Evolutionary conservation across 2,329 filamentous ascomycete genomes (phyloP).

Genomic region (Peltaster fructicola): DNA sequence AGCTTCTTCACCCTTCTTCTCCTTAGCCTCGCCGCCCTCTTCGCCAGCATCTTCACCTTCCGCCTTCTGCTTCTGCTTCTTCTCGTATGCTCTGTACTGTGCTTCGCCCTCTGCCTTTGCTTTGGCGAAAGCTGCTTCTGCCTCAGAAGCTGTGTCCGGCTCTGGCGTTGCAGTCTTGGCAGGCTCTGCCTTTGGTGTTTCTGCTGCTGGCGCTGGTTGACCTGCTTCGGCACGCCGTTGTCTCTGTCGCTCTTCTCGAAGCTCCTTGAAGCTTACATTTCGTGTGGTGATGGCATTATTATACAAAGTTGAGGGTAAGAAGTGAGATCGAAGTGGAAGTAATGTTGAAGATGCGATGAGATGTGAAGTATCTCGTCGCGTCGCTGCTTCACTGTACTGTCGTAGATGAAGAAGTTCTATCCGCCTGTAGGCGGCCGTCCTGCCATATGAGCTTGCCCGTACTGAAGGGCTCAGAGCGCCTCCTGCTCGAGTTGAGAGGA

Average conservation of each 20-base stretch:
- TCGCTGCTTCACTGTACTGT: slow-evolving; percentile 14
- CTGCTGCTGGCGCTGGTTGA: slow-evolving; percentile 17
- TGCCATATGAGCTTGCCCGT: slow-evolving; percentile 23
- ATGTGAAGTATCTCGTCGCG: slow-evolving; percentile 7
- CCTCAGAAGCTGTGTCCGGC: slow-evolving; percentile 12
- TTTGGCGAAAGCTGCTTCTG: slow-evolving; percentile 19
- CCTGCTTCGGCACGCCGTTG: slow-evolving; percentile 21
- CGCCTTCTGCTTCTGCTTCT: slow-evolving; percentile 11
- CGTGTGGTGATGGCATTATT: slow-evolving; percentile 25
- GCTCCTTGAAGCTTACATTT: slow-evolving; percentile 26
- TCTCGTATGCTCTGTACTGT: slow-evolving; percentile 27
- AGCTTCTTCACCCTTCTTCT: slow-evolving; percentile 50
- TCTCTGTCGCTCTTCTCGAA: slow-evolving; percentile 19
- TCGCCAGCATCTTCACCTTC: slow-evolving; percentile 25
- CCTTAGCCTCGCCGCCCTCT: slow-evolving; percentile 31
- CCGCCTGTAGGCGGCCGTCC: slow-evolving; percentile 31
- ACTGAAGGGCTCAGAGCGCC: slow-evolving; percentile 16
- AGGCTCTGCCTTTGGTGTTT: slow-evolving; percentile 18
- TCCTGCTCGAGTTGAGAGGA: slow-evolving; percentile 24
- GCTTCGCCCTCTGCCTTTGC: slow-evolving; percentile 21
- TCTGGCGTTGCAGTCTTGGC: slow-evolving; percentile 9
- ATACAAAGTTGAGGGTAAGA: slow-evolving; percentile 24
- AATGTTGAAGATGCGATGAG: slow-evolving; percentile 9
- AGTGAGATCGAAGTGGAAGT: slow-evolving; percentile 26
- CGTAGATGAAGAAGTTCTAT: slow-evolving; percentile 19